Evolutionary conservation across 2,329 filamentous ascomycete genomes (phyloP).

Genomic region (Colletotrichum sublineola): DNA sequence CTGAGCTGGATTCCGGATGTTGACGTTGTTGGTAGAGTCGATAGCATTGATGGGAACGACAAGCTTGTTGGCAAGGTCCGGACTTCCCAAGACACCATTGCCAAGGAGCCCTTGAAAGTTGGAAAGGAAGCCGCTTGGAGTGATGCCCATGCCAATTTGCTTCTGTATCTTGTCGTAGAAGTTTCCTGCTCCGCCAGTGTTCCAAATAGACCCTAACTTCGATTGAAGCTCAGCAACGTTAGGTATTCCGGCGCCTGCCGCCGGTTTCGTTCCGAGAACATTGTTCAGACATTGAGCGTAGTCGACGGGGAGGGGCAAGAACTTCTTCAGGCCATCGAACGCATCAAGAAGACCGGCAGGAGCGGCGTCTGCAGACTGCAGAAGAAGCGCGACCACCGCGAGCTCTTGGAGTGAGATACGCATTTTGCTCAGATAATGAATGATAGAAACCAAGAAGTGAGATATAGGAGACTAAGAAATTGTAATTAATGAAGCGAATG

Average conservation of each 20-base stretch:
- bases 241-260: background rate
- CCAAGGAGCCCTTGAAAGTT: conserved; percentile 32
- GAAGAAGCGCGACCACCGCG: background rate
- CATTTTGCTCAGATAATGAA: background rate
- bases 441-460: background rate
- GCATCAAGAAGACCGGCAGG: conserved; percentile 30
- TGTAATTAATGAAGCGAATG: background rate
- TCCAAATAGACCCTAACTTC: conserved; percentile 34
- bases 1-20: conserved; percentile 24
- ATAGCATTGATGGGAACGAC: conserved; percentile 14
- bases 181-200: conserved; percentile 14
- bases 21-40: conserved; percentile 29
- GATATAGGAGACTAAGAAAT: background rate
- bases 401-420: background rate
- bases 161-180: conserved; percentile 33
- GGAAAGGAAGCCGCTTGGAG: conserved; percentile 18
- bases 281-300: conserved; percentile 17
- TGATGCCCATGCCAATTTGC: conserved; percentile 23
- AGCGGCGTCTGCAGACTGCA: conserved; percentile 16
- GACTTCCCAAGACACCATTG: conserved; percentile 3
- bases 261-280: conserved; percentile 7
- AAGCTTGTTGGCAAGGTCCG: conserved; percentile 22
- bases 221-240: conserved; percentile 20
- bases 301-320: conserved; percentile 23
- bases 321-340: conserved; percentile 8